These are phyloP conservation scores for Corylus americana DNA, from an alignment of 306 rosid species.

Conservation along the genomic window DNA sequence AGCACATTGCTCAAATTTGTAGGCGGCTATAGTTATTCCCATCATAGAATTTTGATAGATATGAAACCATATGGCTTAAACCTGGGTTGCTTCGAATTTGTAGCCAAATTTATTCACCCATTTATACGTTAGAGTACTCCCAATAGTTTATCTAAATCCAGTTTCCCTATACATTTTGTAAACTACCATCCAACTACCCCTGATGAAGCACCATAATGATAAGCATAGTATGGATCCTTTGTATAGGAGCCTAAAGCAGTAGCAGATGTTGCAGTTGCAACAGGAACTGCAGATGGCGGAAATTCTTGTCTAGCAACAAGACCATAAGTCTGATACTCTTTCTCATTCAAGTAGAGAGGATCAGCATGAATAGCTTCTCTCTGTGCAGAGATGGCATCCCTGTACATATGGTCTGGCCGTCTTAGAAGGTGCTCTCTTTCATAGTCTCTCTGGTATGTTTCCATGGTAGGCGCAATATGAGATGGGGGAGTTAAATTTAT, in stretches of 20 bases:
- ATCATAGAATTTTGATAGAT: too few relatives aligned
- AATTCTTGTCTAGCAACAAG: constrained; percentile 44
- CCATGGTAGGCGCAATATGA: constrained; percentile 32
- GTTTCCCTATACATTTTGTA: too few relatives aligned
- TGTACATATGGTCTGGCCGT: constrained; percentile 35
- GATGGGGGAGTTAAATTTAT: constrained; percentile 37
- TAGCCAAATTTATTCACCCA: neutral
- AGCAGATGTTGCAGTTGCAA: constrained; percentile 23
- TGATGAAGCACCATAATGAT: constrained; percentile 39
- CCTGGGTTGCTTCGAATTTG: neutral
- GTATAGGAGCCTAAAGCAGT: constrained; percentile 18
- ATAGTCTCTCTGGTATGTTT: constrained; percentile 47
- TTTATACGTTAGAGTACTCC: too few relatives aligned
- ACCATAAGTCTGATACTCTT: constrained; percentile 41
- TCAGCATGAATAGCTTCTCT: constrained; percentile 41
- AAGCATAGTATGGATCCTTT: constrained; percentile 42
- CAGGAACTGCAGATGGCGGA: constrained; percentile 13
- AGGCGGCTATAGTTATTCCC: too few relatives aligned
- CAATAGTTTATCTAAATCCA: too few relatives aligned
- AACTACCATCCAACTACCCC: neutral
- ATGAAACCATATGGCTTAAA: too few relatives aligned
- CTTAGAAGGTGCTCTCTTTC: constrained; percentile 46
- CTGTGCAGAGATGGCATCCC: constrained; percentile 39
- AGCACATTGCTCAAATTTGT: too few relatives aligned
- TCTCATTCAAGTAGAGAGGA: constrained; percentile 43